Conservation (phyloP, 2,329 filamentous ascomycete genomes). For the Colletotrichum phormii region DNA sequence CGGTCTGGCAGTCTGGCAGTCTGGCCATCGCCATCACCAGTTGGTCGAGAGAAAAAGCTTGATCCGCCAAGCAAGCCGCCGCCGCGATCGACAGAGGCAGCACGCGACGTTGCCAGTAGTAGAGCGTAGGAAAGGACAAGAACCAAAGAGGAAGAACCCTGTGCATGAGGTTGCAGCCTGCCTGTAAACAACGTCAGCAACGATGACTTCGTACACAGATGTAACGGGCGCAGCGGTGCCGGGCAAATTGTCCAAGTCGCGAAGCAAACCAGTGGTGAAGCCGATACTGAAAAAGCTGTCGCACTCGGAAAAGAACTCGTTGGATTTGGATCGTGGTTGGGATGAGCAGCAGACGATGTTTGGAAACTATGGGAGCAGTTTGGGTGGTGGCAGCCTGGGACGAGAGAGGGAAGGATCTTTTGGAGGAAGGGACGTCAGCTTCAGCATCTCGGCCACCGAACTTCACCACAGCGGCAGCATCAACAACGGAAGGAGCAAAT, state of each 20-base stretch:
- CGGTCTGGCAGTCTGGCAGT: constrained; percentile 33
- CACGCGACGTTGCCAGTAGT: neutral
- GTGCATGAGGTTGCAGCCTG: neutral
- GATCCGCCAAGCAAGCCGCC: constrained; percentile 3
- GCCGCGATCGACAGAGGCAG: neutral
- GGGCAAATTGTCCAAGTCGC: constrained; percentile 58
- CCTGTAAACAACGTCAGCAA: neutral
- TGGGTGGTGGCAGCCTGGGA: constrained; percentile 44
- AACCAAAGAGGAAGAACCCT: neutral
- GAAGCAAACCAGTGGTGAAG: constrained; percentile 64
- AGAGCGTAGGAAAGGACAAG: neutral
- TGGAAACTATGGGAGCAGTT: constrained; percentile 27
- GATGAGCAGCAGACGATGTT: constrained; percentile 34
- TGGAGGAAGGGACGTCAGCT: constrained; percentile 57
- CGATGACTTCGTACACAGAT: constrained; percentile 51
- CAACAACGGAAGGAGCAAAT: constrained; percentile 50
- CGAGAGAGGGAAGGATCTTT: constrained; percentile 39
- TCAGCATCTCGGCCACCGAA: constrained; percentile 54
- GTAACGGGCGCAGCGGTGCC: constrained; percentile 43
- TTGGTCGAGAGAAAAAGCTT: constrained; percentile 4
- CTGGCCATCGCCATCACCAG: constrained; percentile 28
- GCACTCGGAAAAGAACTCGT: constrained; percentile 70
- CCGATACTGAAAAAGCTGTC: constrained; percentile 72
- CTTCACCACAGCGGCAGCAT: constrained; percentile 38
- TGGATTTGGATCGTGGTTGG: constrained; percentile 68